Conservation (phyloP, 805 yeast species). For the Zygosaccharomyces bisporus region DNA sequence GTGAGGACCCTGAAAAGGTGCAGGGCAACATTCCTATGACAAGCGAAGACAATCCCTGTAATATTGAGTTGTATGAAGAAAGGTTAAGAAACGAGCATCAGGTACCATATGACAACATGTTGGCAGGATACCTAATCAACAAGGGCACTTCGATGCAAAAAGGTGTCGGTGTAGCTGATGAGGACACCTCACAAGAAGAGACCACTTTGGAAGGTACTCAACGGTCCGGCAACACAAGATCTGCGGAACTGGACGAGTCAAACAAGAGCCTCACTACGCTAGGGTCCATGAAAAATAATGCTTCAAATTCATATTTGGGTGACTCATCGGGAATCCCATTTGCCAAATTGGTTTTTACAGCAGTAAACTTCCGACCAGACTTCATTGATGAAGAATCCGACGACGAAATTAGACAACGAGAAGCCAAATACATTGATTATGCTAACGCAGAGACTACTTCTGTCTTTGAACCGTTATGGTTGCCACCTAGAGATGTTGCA, state of each 20-base stretch:
- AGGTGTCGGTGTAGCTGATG: conserved; percentile 13
- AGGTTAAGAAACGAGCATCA: conserved; percentile 21
- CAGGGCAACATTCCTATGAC: conserved; percentile 29
- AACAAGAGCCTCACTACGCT: conserved; percentile 23
- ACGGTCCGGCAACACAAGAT: conserved; percentile 6
- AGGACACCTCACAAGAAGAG: background rate
- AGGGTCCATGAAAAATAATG: conserved; percentile 24
- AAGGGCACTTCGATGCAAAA: conserved; percentile 25
- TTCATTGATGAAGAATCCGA: conserved; percentile 25
- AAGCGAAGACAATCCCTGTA: conserved; percentile 29
- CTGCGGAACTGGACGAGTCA: conserved; percentile 24
- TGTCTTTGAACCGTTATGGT: conserved; percentile 25
- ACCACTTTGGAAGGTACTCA: conserved; percentile 3
- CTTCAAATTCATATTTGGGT: conserved; percentile 41
- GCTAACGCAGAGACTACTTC: conserved; percentile 19
- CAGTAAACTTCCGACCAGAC: conserved; percentile 55
- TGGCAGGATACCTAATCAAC: conserved; percentile 29
- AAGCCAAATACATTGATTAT: conserved; percentile 20
- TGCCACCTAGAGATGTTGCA: conserved; percentile 73
- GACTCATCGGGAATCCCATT: conserved; percentile 64
- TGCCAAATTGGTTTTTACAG: conserved; percentile 73
- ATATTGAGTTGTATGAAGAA: conserved; percentile 22
- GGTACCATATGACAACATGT: conserved; percentile 22
- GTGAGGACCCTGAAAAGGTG: conserved; percentile 35
- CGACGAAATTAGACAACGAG: conserved; percentile 27